phyloP scores from a whole-genome alignment of 2,329 filamentous ascomycete species.

The Cladosporium sp. region DNA sequence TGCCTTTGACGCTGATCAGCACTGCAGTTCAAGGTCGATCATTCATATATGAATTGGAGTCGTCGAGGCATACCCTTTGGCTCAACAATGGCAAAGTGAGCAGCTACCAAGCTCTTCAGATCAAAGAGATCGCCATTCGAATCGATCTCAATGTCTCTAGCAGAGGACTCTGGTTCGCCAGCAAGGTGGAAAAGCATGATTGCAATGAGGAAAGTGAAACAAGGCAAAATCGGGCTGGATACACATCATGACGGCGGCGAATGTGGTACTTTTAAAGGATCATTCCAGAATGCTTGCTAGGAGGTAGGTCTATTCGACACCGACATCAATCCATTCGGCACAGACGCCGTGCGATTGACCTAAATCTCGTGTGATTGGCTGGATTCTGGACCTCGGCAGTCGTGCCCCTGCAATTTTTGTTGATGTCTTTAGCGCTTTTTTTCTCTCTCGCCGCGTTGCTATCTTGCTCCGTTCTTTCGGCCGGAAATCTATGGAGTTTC shows the following conservation, averaged over 20 bases:
- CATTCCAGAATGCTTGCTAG: too few relatives aligned
- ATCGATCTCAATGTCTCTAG: slow-evolving; percentile 24
- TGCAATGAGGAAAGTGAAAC: slow-evolving; percentile 51
- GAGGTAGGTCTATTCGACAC: too few relatives aligned
- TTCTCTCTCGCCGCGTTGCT: slow-evolving; percentile 1
- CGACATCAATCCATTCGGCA: neutral
- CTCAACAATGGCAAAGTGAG: slow-evolving; percentile 29
- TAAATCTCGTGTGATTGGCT: neutral
- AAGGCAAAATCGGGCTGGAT: neutral
- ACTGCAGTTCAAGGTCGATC: neutral
- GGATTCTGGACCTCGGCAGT: slow-evolving; percentile 1
- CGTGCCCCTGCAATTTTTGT: neutral
- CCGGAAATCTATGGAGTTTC: neutral
- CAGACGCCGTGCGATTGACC: neutral
- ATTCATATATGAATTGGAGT: too few relatives aligned
- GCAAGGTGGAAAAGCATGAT: slow-evolving; percentile 26
- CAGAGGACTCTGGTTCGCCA: slow-evolving; percentile 23
- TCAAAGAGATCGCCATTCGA: slow-evolving; percentile 23
- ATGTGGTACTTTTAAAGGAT: neutral
- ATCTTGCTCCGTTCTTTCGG: slow-evolving; percentile 5
- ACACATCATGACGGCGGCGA: neutral
- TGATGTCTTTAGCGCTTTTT: neutral
- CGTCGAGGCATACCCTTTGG: slow-evolving; percentile 21
- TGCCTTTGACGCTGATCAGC: neutral
- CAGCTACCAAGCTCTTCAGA: slow-evolving; percentile 25